Base-by-base conservation (phyloP, 2,329 filamentous ascomycete species). In the Claviceps capensis region DNA sequence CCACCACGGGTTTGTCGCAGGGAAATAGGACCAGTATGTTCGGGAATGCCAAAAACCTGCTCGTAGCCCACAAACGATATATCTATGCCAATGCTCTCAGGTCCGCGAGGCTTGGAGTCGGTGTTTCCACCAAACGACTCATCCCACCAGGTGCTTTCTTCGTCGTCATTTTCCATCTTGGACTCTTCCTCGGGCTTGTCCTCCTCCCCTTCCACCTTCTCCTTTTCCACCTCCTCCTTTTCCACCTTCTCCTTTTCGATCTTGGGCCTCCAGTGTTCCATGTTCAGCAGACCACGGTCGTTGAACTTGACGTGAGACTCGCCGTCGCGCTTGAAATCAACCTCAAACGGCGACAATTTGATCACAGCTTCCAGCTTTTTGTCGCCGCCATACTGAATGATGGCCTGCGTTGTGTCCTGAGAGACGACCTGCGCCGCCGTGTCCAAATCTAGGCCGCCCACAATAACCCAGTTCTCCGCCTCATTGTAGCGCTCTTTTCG, bases 141-240 rank as follows among this genome's bases (percentile, higher is more conserved):
- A 6, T 98, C 93, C 93, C 93, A 98, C 88, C 89, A 96, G 3
- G 90, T 96, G 69, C 83, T 86, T 64, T 96, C 86, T 58, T 93
- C 86, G 57, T 85, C 80, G 14, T 73, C 75, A 11, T 67, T 65
- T 13, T 69, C 66, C 26, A 72, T 65, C 49, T 72, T 74, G n/a
- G 67, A 64, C 9, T 69, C 65, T 53, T 72, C 67, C 4, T 64
- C 68, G 47, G 70, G 66, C 52, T 73, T 72, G 52, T 72, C 76
- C 52, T 82, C 79, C 55, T 75, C 72, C 57, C 79, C 80, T 57
- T 75, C 72, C 8, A 69, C 64, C 59, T 75, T 72, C 55, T 75
- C 72, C 57, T 78, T 80, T 57, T 75, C 72, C 8, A 69, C 64
- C 59, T 75, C 72, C 41, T 95, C 89, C 58, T 74, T 73, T 43